Percentiles rank a stretch among this genome's conserved stretches.
phyloP scores from a whole-genome alignment of 768 basidiomycete genomes.

The Boletus pseudopeckii region DNA sequence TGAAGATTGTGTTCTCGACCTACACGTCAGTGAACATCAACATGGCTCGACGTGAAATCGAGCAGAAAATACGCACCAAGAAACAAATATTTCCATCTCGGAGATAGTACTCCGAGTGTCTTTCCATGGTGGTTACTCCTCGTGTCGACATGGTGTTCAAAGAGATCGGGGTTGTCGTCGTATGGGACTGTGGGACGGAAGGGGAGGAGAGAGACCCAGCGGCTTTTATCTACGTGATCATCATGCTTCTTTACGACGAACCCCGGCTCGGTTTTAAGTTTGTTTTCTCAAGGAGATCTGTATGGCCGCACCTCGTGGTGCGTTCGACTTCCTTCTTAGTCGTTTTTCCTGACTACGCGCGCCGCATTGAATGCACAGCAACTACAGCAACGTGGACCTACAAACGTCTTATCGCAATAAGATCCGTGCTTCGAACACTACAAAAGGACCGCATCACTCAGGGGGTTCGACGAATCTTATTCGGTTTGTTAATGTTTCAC shows the following conservation, averaged over 20 bases:
- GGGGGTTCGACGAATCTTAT: not conserved
- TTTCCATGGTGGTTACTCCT: conserved; percentile 18
- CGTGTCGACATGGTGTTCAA: not conserved
- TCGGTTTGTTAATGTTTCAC: not conserved
- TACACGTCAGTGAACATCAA: conserved; percentile 6
- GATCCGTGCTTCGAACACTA: not conserved
- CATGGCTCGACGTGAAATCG: not conserved
- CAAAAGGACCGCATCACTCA: not conserved
- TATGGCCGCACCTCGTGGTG: conserved; percentile 9
- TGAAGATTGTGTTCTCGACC: conserved; percentile 35
- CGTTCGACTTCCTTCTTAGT: conserved; percentile 1
- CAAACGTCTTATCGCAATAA: conserved; percentile 14
- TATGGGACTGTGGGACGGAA: not conserved
- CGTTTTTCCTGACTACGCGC: not conserved
- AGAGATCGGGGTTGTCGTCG: not conserved
- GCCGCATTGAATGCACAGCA: not conserved
- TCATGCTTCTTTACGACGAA: conserved; percentile 4
- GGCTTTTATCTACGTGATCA: conserved; percentile 14
- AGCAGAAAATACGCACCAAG: conserved; percentile 37
- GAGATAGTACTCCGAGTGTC: conserved; percentile 45
- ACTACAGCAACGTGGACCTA: conserved; percentile 25
- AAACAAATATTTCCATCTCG: conserved; percentile 52
- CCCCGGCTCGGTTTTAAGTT: not conserved
- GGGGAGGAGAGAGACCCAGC: not conserved
- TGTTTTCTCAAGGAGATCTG: conserved; percentile 17